These are phyloP conservation scores for Aspergillus egyptiacus DNA, from an alignment of 495 filamentous ascomycete genomes.

Conservation along the genomic window DNA sequence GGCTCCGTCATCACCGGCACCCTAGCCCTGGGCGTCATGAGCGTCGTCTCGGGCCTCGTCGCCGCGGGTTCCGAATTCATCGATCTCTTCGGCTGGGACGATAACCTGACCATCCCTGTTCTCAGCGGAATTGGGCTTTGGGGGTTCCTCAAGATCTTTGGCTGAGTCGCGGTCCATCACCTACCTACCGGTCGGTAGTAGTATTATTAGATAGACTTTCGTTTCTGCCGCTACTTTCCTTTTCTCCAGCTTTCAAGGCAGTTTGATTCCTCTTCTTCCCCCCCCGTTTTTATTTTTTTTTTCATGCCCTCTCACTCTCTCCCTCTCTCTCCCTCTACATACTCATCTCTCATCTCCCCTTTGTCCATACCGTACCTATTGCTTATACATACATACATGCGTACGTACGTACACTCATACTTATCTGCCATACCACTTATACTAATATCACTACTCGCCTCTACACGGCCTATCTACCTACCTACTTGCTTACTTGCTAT, in stretches of 20 bases:
- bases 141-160: slow-evolving; percentile 91
- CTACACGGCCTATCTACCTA: too few species aligned
- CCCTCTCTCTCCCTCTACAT: not conserved
- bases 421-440: slow-evolving; percentile 7
- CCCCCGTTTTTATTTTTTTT: not conserved
- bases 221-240: too few species aligned
- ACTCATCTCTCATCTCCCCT: not conserved
- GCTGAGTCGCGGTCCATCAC: slow-evolving; percentile 31
- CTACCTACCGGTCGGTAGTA: not conserved
- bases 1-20: slow-evolving; percentile 54
- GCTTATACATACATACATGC: not conserved
- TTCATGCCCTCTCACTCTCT: not conserved
- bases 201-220: slow-evolving; percentile 1
- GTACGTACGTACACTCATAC: not conserved
- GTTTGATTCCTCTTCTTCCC: too few species aligned
- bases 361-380: not conserved
- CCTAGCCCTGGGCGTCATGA: slow-evolving; percentile 76
- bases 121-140: slow-evolving; percentile 85
- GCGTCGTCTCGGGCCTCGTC: slow-evolving; percentile 77
- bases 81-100: slow-evolving; percentile 88
- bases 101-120: slow-evolving; percentile 94
- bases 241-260: too few species aligned
- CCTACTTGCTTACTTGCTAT: not conserved
- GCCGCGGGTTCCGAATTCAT: slow-evolving; percentile 85
- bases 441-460: slow-evolving; percentile 5